Evolutionary conservation across 164 flowering plant genomes (phyloP).

Genomic region (Vitis rotundifolia): DNA sequence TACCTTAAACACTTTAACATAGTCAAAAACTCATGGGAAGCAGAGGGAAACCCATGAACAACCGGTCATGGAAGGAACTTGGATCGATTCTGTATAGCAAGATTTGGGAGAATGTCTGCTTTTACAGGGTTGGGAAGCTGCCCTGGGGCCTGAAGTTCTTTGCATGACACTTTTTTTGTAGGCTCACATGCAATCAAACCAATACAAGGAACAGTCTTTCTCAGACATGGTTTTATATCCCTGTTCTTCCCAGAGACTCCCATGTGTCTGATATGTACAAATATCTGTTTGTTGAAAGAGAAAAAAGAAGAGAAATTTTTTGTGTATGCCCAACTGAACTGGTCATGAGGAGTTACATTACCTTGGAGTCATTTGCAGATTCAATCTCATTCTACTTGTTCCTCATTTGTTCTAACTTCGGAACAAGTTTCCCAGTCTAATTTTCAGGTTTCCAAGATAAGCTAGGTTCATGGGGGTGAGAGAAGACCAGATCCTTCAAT

Average conservation of each 20-base stretch:
- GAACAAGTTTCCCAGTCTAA: no score
- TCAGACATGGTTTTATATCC: background rate
- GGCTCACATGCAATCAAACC: background rate
- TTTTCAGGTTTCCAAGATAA: no score
- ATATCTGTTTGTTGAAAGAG: background rate
- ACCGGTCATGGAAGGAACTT: background rate
- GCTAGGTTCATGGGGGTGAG: no score
- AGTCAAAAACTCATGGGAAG: constrained; percentile 1
- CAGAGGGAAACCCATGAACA: background rate
- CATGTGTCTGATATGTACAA: background rate
- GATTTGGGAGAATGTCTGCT: background rate
- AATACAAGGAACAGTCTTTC: background rate
- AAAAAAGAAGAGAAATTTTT: no score
- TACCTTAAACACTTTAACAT: background rate
- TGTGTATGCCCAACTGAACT: no score
- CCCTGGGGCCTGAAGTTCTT: background rate
- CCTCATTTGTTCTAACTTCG: no score
- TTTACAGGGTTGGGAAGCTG: background rate
- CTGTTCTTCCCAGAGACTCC: background rate
- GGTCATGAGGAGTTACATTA: no score
- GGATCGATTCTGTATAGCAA: no score
- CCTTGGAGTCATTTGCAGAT: no score
- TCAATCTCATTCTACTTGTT: no score
- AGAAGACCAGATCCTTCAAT: no score
- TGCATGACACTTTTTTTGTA: background rate